phyloP scores from a whole-genome alignment of 371 early-diverging fungal genomes.

The Mortierella sp. region DNA sequence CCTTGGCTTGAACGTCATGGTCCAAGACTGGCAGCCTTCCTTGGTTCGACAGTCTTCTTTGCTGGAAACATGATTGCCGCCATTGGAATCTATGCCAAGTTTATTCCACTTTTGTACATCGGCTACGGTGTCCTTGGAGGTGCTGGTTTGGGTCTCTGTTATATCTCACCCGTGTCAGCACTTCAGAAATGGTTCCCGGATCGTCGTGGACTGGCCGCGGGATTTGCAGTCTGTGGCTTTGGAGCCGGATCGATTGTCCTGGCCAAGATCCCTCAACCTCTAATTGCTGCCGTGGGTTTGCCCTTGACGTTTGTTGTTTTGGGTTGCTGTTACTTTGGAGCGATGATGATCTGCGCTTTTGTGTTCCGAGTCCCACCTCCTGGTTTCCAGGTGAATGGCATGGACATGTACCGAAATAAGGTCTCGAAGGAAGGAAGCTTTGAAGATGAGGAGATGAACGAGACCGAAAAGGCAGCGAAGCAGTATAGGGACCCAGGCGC shows the following conservation, averaged over 20 bases:
- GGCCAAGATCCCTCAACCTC: constrained; percentile 65
- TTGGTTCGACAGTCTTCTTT: constrained; percentile 67
- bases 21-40: constrained; percentile 64
- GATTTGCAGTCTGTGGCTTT: constrained; percentile 76
- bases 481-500: constrained; percentile 23
- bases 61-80: constrained; percentile 70
- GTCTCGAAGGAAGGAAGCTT: constrained; percentile 32
- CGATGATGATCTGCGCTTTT: constrained; percentile 47
- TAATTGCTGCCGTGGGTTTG: constrained; percentile 60
- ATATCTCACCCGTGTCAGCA: constrained; percentile 71
- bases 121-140: constrained; percentile 76
- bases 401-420: constrained; percentile 63
- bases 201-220: constrained; percentile 66
- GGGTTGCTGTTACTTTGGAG: constrained; percentile 55
- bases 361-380: constrained; percentile 75
- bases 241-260: constrained; percentile 74
- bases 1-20: constrained; percentile 76
- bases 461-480: constrained; percentile 16
- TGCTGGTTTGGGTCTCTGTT: constrained; percentile 71
- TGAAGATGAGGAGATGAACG: constrained; percentile 21
- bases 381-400: constrained; percentile 66
- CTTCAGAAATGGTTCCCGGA: constrained; percentile 72
- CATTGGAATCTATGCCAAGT: constrained; percentile 63
- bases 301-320: constrained; percentile 67
- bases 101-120: constrained; percentile 60